Evolutionary conservation across 495 filamentous ascomycete species (phyloP).

Genomic region (Penicillium canescens): DNA sequence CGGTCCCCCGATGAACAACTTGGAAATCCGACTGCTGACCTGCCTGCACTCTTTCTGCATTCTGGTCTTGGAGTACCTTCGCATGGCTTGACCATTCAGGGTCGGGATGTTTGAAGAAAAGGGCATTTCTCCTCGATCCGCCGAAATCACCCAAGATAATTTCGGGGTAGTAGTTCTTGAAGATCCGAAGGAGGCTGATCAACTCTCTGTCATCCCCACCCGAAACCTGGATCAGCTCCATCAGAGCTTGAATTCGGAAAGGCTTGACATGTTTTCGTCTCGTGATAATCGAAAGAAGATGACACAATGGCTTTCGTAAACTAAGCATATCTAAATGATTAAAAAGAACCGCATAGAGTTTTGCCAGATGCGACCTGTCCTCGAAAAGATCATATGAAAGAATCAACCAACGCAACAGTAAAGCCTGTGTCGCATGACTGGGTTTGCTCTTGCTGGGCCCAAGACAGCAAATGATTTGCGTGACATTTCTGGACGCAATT

Average conservation of each 20-base stretch:
- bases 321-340: constrained; percentile 80
- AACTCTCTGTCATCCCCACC: constrained; percentile 69
- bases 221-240: constrained; percentile 47
- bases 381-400: constrained; percentile 75
- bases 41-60: constrained; percentile 34
- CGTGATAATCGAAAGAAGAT: constrained; percentile 81
- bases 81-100: constrained; percentile 73
- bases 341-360: constrained; percentile 77
- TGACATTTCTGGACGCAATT: constrained; percentile 60
- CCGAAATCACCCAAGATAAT: constrained; percentile 72
- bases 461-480: constrained; percentile 69
- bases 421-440: constrained; percentile 63
- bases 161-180: constrained; percentile 89
- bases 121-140: constrained; percentile 30
- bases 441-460: constrained; percentile 81
- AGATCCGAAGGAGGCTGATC: constrained; percentile 75
- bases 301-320: constrained; percentile 58
- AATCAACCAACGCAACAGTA: constrained; percentile 77
- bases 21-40: constrained; percentile 39
- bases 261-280: constrained; percentile 85
- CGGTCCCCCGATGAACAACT: constrained; percentile 43
- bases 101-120: constrained; percentile 68
- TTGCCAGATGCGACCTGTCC: constrained; percentile 62
- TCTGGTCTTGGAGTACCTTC: constrained; percentile 63
- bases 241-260: constrained; percentile 80